Conservation (phyloP, 2,329 filamentous ascomycete genomes). For the Fusarium albosuccineum region DNA sequence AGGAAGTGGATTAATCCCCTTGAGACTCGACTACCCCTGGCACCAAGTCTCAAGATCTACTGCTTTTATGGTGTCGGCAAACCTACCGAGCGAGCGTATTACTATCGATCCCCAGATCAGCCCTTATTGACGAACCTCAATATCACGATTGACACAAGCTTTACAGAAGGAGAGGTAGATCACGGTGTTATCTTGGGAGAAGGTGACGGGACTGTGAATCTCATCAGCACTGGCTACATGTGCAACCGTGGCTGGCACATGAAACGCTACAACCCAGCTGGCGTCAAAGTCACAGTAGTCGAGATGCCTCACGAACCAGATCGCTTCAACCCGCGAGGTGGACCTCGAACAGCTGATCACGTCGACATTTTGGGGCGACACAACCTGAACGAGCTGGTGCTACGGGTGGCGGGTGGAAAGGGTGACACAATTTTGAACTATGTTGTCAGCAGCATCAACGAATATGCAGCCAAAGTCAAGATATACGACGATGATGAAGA, state of each 20-base stretch:
- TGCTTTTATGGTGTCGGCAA: slow-evolving; percentile 98
- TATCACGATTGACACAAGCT: slow-evolving; percentile 77
- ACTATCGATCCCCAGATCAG: slow-evolving; percentile 79
- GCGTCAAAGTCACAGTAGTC: slow-evolving; percentile 82
- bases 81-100: slow-evolving; percentile 92
- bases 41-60: slow-evolving; percentile 92
- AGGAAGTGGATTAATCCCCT: slow-evolving; percentile 96
- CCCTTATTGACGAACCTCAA: slow-evolving; percentile 77
- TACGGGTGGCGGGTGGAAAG: slow-evolving; percentile 86
- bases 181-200: slow-evolving; percentile 96
- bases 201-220: slow-evolving; percentile 93
- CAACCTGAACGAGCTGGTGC: slow-evolving; percentile 89
- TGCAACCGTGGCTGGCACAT: slow-evolving; percentile 95
- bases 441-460: slow-evolving; percentile 82
- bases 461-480: slow-evolving; percentile 87
- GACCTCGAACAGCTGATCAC: slow-evolving; percentile 83
- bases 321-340: slow-evolving; percentile 84
- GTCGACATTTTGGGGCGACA: slow-evolving; percentile 94
- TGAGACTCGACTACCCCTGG: slow-evolving; percentile 86
- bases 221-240: slow-evolving; percentile 96
- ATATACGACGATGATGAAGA: slow-evolving; percentile 75
- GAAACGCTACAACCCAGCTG: slow-evolving; percentile 91
- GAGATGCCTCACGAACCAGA: slow-evolving; percentile 99
- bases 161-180: slow-evolving; percentile 74
- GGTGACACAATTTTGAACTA: slow-evolving; percentile 83